A percentile compares a stretch with the other conserved stretches of the same genome.
Conservation (phyloP, 192 early-diverging fungal genomes). For the Entomortierella parvispora region DNA sequence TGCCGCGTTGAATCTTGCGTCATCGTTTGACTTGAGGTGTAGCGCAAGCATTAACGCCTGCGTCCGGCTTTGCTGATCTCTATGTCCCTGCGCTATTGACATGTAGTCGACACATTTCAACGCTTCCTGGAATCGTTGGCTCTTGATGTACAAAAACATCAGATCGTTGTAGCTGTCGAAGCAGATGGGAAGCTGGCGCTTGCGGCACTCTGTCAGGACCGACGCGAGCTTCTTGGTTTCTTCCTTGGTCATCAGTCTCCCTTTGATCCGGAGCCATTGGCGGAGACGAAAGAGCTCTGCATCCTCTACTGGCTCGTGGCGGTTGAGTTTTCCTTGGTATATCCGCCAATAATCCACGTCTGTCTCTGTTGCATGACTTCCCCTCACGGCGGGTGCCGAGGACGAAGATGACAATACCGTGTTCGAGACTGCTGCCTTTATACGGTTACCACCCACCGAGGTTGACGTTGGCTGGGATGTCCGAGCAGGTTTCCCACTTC, state of each 20-base stretch:
- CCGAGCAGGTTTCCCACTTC: no score
- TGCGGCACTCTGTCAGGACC: slow-evolving; percentile 12
- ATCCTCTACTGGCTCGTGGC: neutral
- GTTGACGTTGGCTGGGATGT: no score
- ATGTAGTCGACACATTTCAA: slow-evolving; percentile 11
- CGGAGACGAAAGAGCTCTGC: slow-evolving; percentile 25
- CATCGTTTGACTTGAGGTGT: slow-evolving; percentile 34
- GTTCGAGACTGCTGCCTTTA: no score
- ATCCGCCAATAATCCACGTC: slow-evolving; percentile 27
- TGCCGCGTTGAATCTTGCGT: slow-evolving; percentile 2
- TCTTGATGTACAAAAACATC: slow-evolving; percentile 20
- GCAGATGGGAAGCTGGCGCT: neutral
- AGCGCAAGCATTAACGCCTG: slow-evolving; percentile 28
- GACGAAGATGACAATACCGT: no score
- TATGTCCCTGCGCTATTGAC: neutral
- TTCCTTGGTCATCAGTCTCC: slow-evolving; percentile 8
- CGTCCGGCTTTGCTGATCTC: neutral
- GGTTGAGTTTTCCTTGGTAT: slow-evolving; percentile 29
- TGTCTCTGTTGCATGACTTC: slow-evolving; percentile 5
- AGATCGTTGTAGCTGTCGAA: slow-evolving; percentile 29
- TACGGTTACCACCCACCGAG: no score
- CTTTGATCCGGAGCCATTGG: slow-evolving; percentile 29
- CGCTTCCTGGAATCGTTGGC: slow-evolving; percentile 20
- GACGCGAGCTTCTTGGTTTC: neutral
- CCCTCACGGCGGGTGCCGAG: no score